A percentile compares a stretch with the other conserved stretches of the same genome.
Evolutionary conservation across 208 protist genomes (phyloP).

Genomic region (Vickermania spadyakhi): DNA sequence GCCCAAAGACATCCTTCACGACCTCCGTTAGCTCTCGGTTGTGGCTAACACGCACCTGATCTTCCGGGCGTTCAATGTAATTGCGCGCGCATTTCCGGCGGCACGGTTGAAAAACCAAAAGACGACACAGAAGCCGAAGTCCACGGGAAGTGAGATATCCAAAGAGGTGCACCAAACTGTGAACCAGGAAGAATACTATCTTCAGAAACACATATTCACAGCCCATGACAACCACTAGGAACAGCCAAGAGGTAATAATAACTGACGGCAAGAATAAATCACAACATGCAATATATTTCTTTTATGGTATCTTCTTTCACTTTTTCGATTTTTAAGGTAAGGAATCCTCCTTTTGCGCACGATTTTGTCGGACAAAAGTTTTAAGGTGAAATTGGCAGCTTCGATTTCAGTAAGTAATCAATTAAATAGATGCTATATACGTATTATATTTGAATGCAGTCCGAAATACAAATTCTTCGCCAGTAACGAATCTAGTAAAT

Average conservation of each 20-base stretch:
- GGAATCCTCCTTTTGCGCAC: too few relatives aligned
- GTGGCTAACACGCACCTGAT: conserved; percentile 22
- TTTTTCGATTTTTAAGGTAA: too few relatives aligned
- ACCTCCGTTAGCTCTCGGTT: conserved; percentile 8
- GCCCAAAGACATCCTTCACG: conserved; percentile 22
- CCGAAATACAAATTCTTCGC: too few relatives aligned
- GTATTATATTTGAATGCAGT: too few relatives aligned
- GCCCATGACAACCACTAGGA: not conserved
- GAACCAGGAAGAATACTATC: conserved; percentile 22
- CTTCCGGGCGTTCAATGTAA: conserved; percentile 17
- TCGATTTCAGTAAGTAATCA: too few relatives aligned
- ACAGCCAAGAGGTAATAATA: not conserved
- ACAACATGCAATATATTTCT: too few relatives aligned
- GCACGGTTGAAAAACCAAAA: conserved; percentile 19
- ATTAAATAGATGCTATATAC: too few relatives aligned
- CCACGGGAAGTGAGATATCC: conserved; percentile 19
- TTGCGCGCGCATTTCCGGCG: conserved; percentile 5
- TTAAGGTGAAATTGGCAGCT: too few relatives aligned
- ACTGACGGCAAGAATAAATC: too few relatives aligned
- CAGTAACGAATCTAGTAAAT: too few relatives aligned
- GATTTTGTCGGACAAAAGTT: too few relatives aligned
- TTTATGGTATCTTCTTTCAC: too few relatives aligned
- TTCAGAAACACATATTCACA: not conserved
- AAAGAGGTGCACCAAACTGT: conserved; percentile 28
- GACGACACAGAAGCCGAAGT: conserved; percentile 6